phyloP scores from a whole-genome alignment of 176 grass and related monocot genomes.

The Rhynchospora breviuscula region DNA sequence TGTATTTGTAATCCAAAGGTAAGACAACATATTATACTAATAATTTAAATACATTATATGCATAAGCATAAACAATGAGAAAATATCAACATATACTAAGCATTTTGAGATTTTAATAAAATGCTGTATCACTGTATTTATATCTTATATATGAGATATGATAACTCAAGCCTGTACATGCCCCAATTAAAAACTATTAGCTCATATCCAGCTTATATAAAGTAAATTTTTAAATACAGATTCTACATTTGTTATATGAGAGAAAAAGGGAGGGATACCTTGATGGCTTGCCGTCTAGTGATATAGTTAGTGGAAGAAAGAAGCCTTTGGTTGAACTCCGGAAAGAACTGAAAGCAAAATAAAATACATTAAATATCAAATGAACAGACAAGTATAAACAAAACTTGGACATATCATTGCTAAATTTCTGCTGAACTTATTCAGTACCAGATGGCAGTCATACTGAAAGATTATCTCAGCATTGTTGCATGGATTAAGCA shows the following conservation, averaged over 20 bases:
- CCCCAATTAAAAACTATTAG: not conserved
- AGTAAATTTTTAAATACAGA: not conserved
- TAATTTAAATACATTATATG: no score
- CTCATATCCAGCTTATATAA: not conserved
- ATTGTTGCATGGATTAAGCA: not conserved
- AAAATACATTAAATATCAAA: slow-evolving; percentile 5
- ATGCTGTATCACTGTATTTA: not conserved
- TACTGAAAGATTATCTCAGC: not conserved
- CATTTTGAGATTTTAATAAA: not conserved
- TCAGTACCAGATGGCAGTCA: not conserved
- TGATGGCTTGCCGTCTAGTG: slow-evolving; percentile 94
- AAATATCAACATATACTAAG: not conserved
- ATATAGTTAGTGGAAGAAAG: slow-evolving; percentile 84
- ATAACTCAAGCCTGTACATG: not conserved
- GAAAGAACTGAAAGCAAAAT: slow-evolving; percentile 56
- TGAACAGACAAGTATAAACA: slow-evolving; percentile 6
- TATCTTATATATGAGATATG: not conserved
- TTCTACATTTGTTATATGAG: not conserved
- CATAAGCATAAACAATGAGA: not conserved
- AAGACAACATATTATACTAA: no score
- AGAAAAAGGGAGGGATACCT: slow-evolving; percentile 43
- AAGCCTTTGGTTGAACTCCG: slow-evolving; percentile 89
- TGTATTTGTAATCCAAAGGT: no score
- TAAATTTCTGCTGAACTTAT: not conserved
- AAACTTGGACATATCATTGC: not conserved